Conservation (phyloP, 768 basidiomycete genomes). For the Boletus bicolor region DNA sequence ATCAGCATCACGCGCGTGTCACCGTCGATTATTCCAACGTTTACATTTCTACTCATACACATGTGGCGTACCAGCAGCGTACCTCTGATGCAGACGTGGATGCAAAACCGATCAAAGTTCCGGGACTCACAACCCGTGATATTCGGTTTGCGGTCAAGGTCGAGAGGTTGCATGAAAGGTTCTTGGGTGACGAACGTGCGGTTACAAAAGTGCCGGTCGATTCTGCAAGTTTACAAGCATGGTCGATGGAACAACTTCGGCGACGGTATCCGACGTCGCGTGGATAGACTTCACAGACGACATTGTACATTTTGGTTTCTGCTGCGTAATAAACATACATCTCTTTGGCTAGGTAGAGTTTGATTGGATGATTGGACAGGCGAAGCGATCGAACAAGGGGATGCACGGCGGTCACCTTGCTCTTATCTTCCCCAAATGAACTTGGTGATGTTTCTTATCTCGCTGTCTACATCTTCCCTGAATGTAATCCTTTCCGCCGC, state of each 20-base stretch:
- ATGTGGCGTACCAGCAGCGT: constrained; percentile 22
- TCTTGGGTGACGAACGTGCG: constrained; percentile 22
- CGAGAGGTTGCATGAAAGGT: constrained; percentile 34
- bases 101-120: constrained; percentile 16
- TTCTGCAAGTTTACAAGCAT: constrained; percentile 8
- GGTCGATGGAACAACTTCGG: constrained; percentile 27
- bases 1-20: constrained; percentile 33
- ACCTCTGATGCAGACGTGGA: constrained; percentile 6
- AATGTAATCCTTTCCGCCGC: constrained; percentile 39
- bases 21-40: constrained; percentile 24
- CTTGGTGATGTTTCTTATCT: constrained; percentile 23
- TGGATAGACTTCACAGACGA: not conserved
- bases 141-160: constrained; percentile 44
- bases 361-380: not conserved
- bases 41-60: constrained; percentile 26
- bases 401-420: not conserved
- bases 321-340: constrained; percentile 7
- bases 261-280: constrained; percentile 16
- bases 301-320: not conserved
- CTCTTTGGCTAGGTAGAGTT: not conserved
- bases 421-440: constrained; percentile 31
- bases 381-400: not conserved
- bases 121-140: constrained; percentile 51
- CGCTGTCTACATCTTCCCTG: constrained; percentile 27
- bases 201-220: constrained; percentile 20